Percentiles rank a stretch among this genome's conserved stretches.
phyloP scores from a whole-genome alignment of 2,329 filamentous ascomycete species.

The Sporothrix variecibatus region DNA sequence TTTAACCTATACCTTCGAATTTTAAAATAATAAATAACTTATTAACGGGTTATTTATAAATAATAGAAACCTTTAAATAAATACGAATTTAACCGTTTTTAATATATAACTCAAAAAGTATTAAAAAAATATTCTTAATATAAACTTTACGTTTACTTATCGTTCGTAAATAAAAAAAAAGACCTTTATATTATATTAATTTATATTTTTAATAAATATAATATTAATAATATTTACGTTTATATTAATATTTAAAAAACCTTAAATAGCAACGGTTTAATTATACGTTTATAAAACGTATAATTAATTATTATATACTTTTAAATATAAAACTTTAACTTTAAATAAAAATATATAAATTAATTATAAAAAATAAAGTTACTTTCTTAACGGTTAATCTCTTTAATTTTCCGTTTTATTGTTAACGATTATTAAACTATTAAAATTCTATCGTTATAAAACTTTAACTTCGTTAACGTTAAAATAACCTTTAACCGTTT shows the following conservation, averaged over 20 bases:
- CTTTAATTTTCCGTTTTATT: too few relatives aligned
- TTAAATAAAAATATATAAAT: background rate
- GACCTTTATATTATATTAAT: background rate
- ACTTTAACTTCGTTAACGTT: too few relatives aligned
- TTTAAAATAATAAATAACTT: background rate
- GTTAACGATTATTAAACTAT: too few relatives aligned
- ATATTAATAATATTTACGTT: background rate
- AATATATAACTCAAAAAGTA: background rate
- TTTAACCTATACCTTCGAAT: background rate
- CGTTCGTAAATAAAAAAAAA: background rate
- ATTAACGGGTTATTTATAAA: background rate
- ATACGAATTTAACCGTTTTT: background rate
- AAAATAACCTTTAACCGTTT: too few relatives aligned
- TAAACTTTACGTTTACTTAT: background rate
- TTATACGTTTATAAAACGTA: too few relatives aligned
- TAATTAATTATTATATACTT: background rate
- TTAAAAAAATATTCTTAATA: background rate
- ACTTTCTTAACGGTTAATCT: too few relatives aligned
- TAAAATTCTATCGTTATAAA: too few relatives aligned
- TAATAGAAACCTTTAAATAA: background rate
- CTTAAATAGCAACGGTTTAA: background rate
- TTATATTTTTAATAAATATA: background rate
- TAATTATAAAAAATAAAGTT: too few relatives aligned
- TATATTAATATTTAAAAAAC: background rate
- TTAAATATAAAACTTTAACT: background rate